Evolutionary conservation across 164 flowering plant species (phyloP).

Genomic region (Umbellularia californica): DNA sequence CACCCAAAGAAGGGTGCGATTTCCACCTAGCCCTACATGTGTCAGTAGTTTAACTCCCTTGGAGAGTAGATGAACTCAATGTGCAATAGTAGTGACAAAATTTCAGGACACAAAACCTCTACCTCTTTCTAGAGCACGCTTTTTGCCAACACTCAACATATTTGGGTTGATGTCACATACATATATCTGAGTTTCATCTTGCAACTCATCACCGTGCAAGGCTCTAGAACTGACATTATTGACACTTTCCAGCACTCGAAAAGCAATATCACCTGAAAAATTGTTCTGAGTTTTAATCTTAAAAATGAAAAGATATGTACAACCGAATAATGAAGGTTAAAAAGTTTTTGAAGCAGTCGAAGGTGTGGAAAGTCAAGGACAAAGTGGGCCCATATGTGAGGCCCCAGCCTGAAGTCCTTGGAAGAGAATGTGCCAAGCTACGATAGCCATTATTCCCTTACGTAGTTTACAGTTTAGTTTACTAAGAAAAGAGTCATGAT

Average conservation of each 20-base stretch:
- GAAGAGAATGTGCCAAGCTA: too few relatives aligned
- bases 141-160: conserved; percentile 91
- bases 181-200: conserved; percentile 66
- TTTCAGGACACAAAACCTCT: conserved; percentile 3
- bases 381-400: too few relatives aligned
- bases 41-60: background rate
- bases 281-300: conserved; percentile 3
- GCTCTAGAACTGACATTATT: conserved; percentile 58
- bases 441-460: too few relatives aligned
- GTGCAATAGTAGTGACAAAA: too few relatives aligned
- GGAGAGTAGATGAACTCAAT: too few relatives aligned
- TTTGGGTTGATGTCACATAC: conserved; percentile 94
- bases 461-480: too few relatives aligned
- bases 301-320: background rate
- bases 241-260: conserved; percentile 64
- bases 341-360: too few relatives aligned
- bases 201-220: conserved; percentile 43
- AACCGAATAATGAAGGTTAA: background rate
- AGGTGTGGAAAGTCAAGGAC: too few relatives aligned
- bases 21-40: conserved; percentile 56
- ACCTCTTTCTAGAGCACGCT: conserved; percentile 86
- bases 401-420: too few relatives aligned
- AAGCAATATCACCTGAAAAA: conserved; percentile 90
- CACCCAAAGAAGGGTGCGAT: conserved; percentile 72
- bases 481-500: too few relatives aligned